Base-by-base conservation (phyloP, 768 basidiomycete genomes). In the Boletus rex-veris region DNA sequence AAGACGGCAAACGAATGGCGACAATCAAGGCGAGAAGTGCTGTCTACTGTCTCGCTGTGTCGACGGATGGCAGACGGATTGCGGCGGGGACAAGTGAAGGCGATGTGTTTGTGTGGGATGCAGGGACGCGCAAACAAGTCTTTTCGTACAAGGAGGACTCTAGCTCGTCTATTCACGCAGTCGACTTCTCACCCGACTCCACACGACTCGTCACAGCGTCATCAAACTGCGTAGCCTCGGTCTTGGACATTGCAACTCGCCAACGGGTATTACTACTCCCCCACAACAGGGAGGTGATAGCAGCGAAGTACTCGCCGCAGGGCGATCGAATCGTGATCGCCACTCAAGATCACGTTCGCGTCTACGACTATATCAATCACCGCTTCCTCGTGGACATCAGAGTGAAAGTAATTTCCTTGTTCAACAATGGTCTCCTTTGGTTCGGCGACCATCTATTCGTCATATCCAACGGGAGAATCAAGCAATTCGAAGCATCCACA, bases 111-210 rank as follows among this genome's bases (percentile, higher is more conserved):
- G 31, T 51, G 3, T 55, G 50, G 50, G 31, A 45, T 3, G 33
- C 50, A 21, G 4, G n/a, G 19, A 55, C 50, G n/a, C 35, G 45
- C 46, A 16, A 41, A 24, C 7, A 15, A 1, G n/a, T 19, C 14
- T 40, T 39, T 4, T 1, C 1, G 10, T 24, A 19, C 16, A 24
- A 1, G 3, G 19, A 37, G 9, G 5, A 9, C 10, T 14, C 3
- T 14, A 33, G 6, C 33, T 35, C 33, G 33, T 28, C 26, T 8
- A 15, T 31, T 15, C 1, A 9, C 11, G 53, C 7, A 2, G 35
- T 57, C 28, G 56, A 57, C 16, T 57, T 54, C 39, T 40, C 52
- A 3, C 48, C 48, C 15, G 48, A 54, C 48, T 41, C 44, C 15
- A 37, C 33, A 2, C 39, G 36, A 7, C 45, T 55, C 5, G 45